Evolutionary conservation across 2,329 filamentous ascomycete species (phyloP).

Genomic region (Atkinsonella hypoxylon): DNA sequence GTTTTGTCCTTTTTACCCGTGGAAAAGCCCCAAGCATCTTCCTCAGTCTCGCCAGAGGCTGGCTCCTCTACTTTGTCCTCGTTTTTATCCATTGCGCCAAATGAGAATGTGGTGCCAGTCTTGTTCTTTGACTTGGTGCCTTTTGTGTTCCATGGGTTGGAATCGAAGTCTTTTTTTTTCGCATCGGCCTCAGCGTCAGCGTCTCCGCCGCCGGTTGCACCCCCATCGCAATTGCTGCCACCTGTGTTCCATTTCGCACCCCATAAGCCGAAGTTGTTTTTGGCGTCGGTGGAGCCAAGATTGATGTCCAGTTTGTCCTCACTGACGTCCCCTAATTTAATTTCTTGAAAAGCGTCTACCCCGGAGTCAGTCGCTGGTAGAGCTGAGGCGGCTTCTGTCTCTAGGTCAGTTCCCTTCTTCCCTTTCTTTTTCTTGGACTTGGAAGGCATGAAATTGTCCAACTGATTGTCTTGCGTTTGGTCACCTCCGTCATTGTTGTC

Average conservation of each 20-base stretch:
- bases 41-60: constrained; percentile 19
- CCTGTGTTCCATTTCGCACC: constrained; percentile 48
- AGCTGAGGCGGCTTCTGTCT: constrained; percentile 16
- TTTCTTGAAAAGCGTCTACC: constrained; percentile 48
- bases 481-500: constrained; percentile 24
- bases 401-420: constrained; percentile 14
- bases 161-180: constrained; percentile 28
- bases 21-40: constrained; percentile 20
- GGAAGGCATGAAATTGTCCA: constrained; percentile 15
- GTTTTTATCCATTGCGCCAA: constrained; percentile 32
- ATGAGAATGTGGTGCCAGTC: constrained; percentile 31
- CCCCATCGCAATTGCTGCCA: constrained; percentile 32
- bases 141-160: constrained; percentile 38
- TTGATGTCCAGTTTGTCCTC: constrained; percentile 45
- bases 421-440: constrained; percentile 30
- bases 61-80: constrained; percentile 25
- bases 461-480: constrained; percentile 25
- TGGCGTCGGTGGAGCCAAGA: constrained; percentile 35
- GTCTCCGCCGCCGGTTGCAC: constrained; percentile 16
- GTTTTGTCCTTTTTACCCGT: constrained; percentile 30
- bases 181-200: constrained; percentile 22
- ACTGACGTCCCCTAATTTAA: constrained; percentile 49
- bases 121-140: constrained; percentile 41
- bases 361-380: constrained; percentile 29
- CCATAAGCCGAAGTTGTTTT: constrained; percentile 43